A percentile compares a stretch with the other conserved stretches of the same genome.
These are phyloP conservation scores for Dioscorea zingiberensis DNA, from an alignment of 106 monocot genomes.

Conservation along the genomic window DNA sequence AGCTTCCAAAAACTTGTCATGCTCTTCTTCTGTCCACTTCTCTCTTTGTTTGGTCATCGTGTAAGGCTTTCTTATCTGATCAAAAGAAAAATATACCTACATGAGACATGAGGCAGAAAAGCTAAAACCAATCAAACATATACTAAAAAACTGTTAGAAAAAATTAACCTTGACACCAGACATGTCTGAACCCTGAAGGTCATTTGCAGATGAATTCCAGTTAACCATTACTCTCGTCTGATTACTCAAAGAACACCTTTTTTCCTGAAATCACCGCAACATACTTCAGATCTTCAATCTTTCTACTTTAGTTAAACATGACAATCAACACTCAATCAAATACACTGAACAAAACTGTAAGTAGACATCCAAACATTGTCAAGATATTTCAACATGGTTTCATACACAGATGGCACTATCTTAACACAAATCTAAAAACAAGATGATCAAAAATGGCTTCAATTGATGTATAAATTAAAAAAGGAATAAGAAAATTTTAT, in stretches of 20 bases:
- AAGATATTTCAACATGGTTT: too few relatives aligned
- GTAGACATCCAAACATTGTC: too few relatives aligned
- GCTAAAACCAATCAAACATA: background rate
- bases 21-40: constrained; percentile 52
- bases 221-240: background rate
- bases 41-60: constrained; percentile 47
- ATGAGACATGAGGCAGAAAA: background rate
- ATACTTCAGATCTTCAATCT: background rate
- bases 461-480: too few relatives aligned
- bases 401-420: too few relatives aligned
- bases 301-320: background rate
- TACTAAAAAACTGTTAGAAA: background rate
- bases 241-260: background rate
- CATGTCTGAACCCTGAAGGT: background rate
- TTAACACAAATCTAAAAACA: too few relatives aligned
- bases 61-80: constrained; percentile 41
- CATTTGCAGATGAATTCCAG: background rate
- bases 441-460: too few relatives aligned
- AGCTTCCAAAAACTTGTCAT: constrained; percentile 47
- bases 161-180: too few relatives aligned
- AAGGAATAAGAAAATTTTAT: too few relatives aligned
- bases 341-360: too few relatives aligned
- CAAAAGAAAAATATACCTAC: background rate
- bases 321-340: too few relatives aligned
- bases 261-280: background rate